Evolutionary conservation across 2,329 filamentous ascomycete species (phyloP).

Genomic region (Basipetospora chlamydospora): DNA sequence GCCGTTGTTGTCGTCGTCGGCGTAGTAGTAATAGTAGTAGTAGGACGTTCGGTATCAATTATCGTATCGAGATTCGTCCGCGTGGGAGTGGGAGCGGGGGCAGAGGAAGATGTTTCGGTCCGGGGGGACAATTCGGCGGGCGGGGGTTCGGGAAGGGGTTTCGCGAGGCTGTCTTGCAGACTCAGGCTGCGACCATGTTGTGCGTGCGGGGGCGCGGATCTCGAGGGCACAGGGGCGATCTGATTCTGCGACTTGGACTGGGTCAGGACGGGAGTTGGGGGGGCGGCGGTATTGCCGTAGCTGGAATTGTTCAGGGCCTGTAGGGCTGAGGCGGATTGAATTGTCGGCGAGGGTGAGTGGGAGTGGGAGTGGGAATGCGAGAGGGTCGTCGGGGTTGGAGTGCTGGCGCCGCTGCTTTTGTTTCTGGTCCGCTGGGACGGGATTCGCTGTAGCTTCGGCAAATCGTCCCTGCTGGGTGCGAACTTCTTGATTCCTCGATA

Average conservation of each 20-base stretch:
- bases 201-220: background rate
- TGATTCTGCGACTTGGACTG: slow-evolving; percentile 6
- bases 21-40: slow-evolving; percentile 5
- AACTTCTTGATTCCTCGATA: slow-evolving; percentile 37
- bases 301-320: background rate
- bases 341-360: slow-evolving; percentile 13
- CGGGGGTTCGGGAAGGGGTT: slow-evolving; percentile 40
- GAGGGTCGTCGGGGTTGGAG: background rate
- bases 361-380: too few relatives aligned
- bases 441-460: slow-evolving; percentile 26
- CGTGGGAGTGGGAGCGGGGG: slow-evolving; percentile 18
- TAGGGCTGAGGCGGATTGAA: slow-evolving; percentile 5
- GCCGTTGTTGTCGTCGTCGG: slow-evolving; percentile 3
- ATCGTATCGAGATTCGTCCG: slow-evolving; percentile 14
- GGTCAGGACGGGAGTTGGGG: slow-evolving; percentile 9
- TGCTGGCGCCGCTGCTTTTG: background rate
- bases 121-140: slow-evolving; percentile 8
- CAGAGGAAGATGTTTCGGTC: slow-evolving; percentile 7
- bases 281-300: slow-evolving; percentile 4
- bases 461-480: slow-evolving; percentile 27
- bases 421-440: slow-evolving; percentile 18
- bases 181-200: slow-evolving; percentile 26
- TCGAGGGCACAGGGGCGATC: too few relatives aligned
- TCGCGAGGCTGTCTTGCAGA: slow-evolving; percentile 39
- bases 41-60: slow-evolving; percentile 8